Percentiles rank a stretch among this genome's conserved stretches.
These are phyloP conservation scores for Vicia villosa DNA, from an alignment of 306 rosid genomes.

Conservation along the genomic window DNA sequence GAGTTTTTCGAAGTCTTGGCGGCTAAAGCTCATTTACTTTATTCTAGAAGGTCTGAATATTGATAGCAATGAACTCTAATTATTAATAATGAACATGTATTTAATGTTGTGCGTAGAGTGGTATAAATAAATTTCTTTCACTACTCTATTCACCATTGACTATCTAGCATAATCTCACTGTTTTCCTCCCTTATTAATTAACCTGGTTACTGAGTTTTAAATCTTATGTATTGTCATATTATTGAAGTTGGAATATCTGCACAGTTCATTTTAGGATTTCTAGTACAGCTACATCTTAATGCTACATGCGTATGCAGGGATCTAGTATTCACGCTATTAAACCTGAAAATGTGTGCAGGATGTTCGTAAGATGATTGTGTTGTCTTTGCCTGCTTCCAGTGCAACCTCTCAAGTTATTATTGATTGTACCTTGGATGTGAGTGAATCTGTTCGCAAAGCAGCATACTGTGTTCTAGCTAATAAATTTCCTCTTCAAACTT, in stretches of 20 bases:
- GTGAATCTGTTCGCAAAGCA: conserved; percentile 84
- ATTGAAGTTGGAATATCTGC: conserved; percentile 6
- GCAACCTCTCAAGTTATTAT: conserved; percentile 76
- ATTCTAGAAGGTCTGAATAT: background rate
- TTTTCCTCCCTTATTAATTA: background rate
- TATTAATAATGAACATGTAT: background rate
- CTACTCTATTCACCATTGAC: background rate
- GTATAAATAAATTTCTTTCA: too few species aligned
- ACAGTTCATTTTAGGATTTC: conserved; percentile 5
- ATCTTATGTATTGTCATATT: background rate
- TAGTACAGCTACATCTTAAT: conserved; percentile 21
- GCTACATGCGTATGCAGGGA: background rate
- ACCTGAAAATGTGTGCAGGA: conserved; percentile 59
- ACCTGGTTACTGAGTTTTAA: background rate
- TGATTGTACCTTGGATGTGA: conserved; percentile 90
- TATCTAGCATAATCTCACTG: background rate
- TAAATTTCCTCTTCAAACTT: conserved; percentile 97
- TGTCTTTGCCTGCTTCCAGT: conserved; percentile 88
- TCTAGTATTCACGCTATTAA: conserved; percentile 18
- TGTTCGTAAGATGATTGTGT: conserved; percentile 80
- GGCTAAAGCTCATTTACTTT: background rate
- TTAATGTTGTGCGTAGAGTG: background rate
- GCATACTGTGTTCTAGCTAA: conserved; percentile 83
- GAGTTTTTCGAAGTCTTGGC: background rate
- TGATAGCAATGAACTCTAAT: background rate